Conservation (phyloP, 2,329 filamentous ascomycete species). For the Botrytis hyacinthi region DNA sequence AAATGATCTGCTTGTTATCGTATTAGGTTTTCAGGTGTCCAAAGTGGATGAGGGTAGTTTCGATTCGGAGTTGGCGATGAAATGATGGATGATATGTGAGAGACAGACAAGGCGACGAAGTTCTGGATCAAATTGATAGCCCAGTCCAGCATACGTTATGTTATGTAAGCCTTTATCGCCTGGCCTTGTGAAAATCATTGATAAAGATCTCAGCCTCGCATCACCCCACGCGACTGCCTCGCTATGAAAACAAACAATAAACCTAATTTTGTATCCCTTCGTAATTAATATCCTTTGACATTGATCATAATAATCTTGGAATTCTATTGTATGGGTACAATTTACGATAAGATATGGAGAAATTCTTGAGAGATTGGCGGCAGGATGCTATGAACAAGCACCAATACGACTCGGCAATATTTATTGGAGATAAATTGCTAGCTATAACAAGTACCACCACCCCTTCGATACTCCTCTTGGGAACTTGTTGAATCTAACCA, state of each 20-base stretch:
- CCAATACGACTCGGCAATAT: conserved; percentile 94
- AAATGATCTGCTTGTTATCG: neutral
- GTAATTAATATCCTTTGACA: neutral
- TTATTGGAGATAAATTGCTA: conserved; percentile 94
- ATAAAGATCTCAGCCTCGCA: conserved; percentile 23
- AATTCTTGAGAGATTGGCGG: conserved; percentile 89
- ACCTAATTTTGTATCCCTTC: neutral
- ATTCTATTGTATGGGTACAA: neutral
- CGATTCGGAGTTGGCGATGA: conserved; percentile 5
- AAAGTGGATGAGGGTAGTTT: neutral
- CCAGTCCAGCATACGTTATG: neutral
- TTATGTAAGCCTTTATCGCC: neutral
- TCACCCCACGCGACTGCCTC: conserved; percentile 13
- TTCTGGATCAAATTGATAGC: neutral
- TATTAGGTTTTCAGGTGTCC: neutral
- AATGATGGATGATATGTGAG: neutral
- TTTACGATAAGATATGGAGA: conserved; percentile 66
- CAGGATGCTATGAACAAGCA: conserved; percentile 94
- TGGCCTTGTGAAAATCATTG: neutral
- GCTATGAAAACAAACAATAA: conserved; percentile 12
- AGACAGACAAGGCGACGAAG: conserved; percentile 3
- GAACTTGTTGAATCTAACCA: conserved; percentile 21
- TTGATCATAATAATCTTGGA: neutral
- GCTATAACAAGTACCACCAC: conserved; percentile 75
- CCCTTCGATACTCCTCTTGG: neutral